Conservation (phyloP, 805 yeast species). For the Maudiozyma serrabonitensis region DNA sequence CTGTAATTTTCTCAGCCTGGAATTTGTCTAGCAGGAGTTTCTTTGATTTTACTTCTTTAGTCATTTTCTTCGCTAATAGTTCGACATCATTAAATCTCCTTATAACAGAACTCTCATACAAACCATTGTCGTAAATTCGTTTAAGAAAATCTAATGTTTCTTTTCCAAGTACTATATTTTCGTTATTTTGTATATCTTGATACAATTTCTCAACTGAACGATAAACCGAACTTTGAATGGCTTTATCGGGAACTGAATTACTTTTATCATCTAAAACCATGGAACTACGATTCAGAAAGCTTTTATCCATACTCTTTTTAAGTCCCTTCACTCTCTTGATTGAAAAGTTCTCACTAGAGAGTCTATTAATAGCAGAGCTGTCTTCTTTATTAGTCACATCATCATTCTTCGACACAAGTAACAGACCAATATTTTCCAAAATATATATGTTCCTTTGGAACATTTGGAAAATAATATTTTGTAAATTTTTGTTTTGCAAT, state of each 20-base stretch:
- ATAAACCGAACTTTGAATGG: slow-evolving; percentile 41
- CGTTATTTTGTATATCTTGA: neutral
- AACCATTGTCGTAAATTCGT: slow-evolving; percentile 20
- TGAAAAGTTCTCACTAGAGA: slow-evolving; percentile 25
- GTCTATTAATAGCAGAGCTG: neutral
- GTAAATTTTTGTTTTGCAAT: neutral
- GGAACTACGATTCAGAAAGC: slow-evolving; percentile 25
- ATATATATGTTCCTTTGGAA: slow-evolving; percentile 44
- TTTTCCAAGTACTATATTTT: neutral
- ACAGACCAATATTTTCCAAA: slow-evolving; percentile 68
- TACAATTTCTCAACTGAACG: slow-evolving; percentile 16
- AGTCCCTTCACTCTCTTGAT: slow-evolving; percentile 77
- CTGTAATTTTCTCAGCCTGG: slow-evolving; percentile 43
- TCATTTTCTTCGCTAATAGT: slow-evolving; percentile 72
- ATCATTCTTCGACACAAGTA: slow-evolving; percentile 22
- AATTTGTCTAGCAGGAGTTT: slow-evolving; percentile 21
- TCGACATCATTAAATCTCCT: slow-evolving; percentile 86
- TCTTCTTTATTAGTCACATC: too few relatives aligned
- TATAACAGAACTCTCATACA: slow-evolving; percentile 39
- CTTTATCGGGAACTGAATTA: slow-evolving; percentile 11
- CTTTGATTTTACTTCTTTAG: slow-evolving; percentile 42
- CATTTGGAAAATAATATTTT: slow-evolving; percentile 22
- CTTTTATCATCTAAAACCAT: slow-evolving; percentile 20
- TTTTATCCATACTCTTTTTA: slow-evolving; percentile 36
- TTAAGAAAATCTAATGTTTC: slow-evolving; percentile 7